Conservation (phyloP, 2,329 filamentous ascomycete genomes). For the Teratosphaeria pseudoeucalypti region DNA sequence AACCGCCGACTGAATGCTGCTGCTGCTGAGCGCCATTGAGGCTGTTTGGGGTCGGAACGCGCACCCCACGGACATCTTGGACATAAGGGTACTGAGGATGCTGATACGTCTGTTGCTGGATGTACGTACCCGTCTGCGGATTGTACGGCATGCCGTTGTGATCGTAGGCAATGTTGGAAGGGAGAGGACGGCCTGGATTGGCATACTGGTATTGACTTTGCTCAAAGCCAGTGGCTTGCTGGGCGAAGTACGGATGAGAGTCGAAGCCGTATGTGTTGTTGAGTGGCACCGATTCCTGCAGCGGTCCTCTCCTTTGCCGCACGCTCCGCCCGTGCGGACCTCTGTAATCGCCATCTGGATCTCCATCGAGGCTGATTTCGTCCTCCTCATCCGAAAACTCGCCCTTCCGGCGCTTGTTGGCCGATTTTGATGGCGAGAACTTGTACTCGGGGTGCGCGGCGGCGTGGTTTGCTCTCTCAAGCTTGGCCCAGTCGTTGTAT, state of each 20-base stretch:
- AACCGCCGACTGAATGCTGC: constrained; percentile 19
- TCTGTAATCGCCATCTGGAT: constrained; percentile 25
- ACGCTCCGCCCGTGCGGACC: constrained; percentile 15
- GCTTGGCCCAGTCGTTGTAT: constrained; percentile 68
- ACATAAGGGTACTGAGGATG: constrained; percentile 18
- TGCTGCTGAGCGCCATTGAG: constrained; percentile 5
- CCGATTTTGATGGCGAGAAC: constrained; percentile 72
- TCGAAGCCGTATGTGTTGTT: constrained; percentile 20
- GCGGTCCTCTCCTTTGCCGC: constrained; percentile 10
- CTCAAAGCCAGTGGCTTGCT: constrained; percentile 18
- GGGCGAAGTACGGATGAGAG: constrained; percentile 23
- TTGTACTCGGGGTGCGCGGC: constrained; percentile 85
- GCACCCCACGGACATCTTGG: constrained; percentile 16
- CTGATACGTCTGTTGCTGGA: constrained; percentile 14
- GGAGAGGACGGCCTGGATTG: constrained; percentile 18
- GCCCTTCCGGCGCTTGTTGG: constrained; percentile 39
- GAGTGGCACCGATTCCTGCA: constrained; percentile 13
- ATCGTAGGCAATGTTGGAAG: constrained; percentile 22
- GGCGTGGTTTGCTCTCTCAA: constrained; percentile 76
- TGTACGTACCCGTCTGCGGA: constrained; percentile 17
- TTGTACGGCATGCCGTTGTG: constrained; percentile 19
- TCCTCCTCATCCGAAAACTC: constrained; percentile 25
- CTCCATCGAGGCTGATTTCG: constrained; percentile 23
- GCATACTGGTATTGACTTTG: constrained; percentile 20
- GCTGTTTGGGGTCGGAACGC: constrained; percentile 16